Evolutionary conservation across 1,284 basidiomycete species (phyloP).

Genomic region (Moniliella sp.): DNA sequence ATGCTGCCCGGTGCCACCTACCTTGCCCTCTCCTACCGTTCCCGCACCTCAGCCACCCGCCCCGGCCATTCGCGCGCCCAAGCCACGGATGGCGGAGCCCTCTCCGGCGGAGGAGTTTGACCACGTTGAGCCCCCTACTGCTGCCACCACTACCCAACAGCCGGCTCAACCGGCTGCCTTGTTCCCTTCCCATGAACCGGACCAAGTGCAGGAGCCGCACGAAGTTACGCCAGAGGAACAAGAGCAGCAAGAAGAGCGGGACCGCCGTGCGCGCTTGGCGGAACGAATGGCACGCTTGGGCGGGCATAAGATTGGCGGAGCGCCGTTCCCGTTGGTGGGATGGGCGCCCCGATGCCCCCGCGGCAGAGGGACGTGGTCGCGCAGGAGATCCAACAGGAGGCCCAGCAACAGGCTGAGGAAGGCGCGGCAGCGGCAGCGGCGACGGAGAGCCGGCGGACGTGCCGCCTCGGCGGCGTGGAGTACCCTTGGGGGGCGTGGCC

Average conservation of each 20-base stretch:
- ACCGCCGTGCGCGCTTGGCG: conserved; percentile 5
- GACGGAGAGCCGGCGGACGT: background rate
- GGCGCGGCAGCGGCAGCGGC: background rate
- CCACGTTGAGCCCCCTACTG: background rate
- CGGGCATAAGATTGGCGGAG: conserved; percentile 4
- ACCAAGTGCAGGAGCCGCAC: background rate
- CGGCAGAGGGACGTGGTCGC: background rate
- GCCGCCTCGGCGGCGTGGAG: background rate
- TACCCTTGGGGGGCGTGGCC: background rate
- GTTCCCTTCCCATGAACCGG: background rate
- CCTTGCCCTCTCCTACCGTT: too few relatives aligned
- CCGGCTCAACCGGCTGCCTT: background rate
- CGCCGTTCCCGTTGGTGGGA: conserved; percentile 1
- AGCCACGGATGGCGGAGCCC: background rate
- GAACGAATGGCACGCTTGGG: conserved; percentile 4
- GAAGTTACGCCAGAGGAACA: conserved; percentile 1
- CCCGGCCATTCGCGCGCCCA: background rate
- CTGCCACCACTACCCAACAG: background rate
- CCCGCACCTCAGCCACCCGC: background rate
- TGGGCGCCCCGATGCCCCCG: conserved; percentile 3
- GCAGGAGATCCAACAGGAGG: background rate
- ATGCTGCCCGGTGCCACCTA: background rate
- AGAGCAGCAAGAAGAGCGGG: conserved; percentile 5
- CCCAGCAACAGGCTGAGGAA: background rate
- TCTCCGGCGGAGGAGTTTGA: background rate